Evolutionary conservation across 2,329 filamentous ascomycete species (phyloP).

Genomic region (Calycina herbarum): DNA sequence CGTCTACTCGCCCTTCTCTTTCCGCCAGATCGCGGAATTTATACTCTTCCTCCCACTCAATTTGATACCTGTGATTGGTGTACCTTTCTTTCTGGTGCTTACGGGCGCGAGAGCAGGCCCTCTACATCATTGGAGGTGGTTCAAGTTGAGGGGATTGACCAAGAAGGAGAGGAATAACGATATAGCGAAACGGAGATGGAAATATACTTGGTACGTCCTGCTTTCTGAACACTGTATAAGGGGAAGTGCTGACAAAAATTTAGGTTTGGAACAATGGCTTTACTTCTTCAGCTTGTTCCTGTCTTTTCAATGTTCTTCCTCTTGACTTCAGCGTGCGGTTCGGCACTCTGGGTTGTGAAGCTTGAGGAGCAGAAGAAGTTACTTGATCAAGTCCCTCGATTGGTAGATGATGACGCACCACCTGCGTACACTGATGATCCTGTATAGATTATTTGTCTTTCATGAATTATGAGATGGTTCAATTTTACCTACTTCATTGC

Average conservation of each 20-base stretch:
- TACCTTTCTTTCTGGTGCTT: constrained; percentile 81
- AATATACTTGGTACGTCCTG: constrained; percentile 71
- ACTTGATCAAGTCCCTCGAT: constrained; percentile 22
- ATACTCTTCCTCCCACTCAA: constrained; percentile 79
- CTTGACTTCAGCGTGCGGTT: constrained; percentile 80
- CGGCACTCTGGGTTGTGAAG: constrained; percentile 81
- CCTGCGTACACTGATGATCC: constrained; percentile 34
- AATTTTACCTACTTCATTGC: background rate
- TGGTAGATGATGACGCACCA: constrained; percentile 27
- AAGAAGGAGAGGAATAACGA: constrained; percentile 73
- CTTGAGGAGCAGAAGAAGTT: constrained; percentile 58
- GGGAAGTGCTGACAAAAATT: constrained; percentile 16
- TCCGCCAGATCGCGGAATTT: constrained; percentile 88
- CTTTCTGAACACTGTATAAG: background rate
- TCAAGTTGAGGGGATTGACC: constrained; percentile 72
- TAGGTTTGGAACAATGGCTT: constrained; percentile 79
- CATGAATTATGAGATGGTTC: background rate
- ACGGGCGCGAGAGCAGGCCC: constrained; percentile 87
- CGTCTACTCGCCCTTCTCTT: constrained; percentile 83
- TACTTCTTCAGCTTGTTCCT: constrained; percentile 84
- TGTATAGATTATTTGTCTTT: constrained; percentile 22
- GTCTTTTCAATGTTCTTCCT: constrained; percentile 93
- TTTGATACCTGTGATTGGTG: constrained; percentile 79
- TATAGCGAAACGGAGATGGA: constrained; percentile 67
- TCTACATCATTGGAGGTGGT: constrained; percentile 89